Evolutionary conservation across 2,329 filamentous ascomycete species (phyloP).

Genomic region (Scortechinia acanthostroma): DNA sequence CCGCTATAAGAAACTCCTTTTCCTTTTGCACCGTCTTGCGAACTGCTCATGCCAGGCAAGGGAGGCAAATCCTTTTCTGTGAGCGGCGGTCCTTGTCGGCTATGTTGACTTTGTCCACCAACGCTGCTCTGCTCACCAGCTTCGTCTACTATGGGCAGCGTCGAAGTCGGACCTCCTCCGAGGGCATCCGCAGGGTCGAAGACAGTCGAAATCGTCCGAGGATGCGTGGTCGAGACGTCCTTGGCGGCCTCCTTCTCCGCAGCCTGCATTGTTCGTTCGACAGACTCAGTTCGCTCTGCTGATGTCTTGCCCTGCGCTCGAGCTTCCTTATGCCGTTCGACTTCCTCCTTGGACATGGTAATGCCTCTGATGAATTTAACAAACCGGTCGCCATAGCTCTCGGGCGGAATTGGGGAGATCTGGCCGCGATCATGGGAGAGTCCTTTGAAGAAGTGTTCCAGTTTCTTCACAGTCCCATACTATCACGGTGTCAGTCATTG

Average conservation of each 20-base stretch:
- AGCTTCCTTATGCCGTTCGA: conserved; percentile 46
- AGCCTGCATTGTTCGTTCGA: not conserved
- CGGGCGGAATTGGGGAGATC: conserved; percentile 86
- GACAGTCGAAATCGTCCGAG: not conserved
- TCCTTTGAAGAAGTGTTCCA: conserved; percentile 96
- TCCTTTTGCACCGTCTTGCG: not conserved
- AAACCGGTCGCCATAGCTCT: conserved; percentile 88
- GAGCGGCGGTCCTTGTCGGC: not conserved
- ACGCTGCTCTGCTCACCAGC: not conserved
- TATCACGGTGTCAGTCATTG: conserved; percentile 23
- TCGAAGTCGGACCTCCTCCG: not conserved
- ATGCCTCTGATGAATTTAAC: conserved; percentile 84
- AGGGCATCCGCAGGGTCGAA: not conserved
- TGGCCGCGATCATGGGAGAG: conserved; percentile 74
- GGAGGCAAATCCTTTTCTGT: not conserved
- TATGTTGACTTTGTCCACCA: not conserved
- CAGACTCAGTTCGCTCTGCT: not conserved
- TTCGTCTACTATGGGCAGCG: not conserved
- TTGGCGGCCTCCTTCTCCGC: not conserved
- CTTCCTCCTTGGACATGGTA: conserved; percentile 84
- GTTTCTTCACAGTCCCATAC: conserved; percentile 91
- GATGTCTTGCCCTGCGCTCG: not conserved
- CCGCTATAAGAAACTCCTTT: not conserved
- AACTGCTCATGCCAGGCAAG: not conserved
- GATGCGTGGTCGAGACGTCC: conserved; percentile 1